phyloP scores from a whole-genome alignment of 768 basidiomycete species.

The Chalciporus pseudorubinellus region DNA sequence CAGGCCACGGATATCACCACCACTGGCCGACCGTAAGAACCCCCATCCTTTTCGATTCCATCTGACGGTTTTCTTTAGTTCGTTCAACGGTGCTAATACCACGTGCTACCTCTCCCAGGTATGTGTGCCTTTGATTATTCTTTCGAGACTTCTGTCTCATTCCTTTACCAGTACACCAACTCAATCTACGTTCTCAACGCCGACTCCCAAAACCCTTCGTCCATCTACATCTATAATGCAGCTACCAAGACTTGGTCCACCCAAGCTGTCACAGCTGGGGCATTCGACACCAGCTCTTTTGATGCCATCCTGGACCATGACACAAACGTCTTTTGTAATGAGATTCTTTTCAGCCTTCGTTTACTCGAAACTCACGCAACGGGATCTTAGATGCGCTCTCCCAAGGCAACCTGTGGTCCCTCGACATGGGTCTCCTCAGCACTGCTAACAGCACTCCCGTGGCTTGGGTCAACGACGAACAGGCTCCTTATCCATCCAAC shows the following conservation, averaged over 20 bases:
- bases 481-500: constrained; percentile 51
- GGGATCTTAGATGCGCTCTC: constrained; percentile 61
- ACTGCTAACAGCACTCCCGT: constrained; percentile 56
- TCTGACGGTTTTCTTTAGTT: constrained; percentile 35
- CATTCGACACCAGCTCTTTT: constrained; percentile 63
- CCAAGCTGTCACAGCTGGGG: constrained; percentile 54
- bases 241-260: constrained; percentile 72
- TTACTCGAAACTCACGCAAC: constrained; percentile 6
- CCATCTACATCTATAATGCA: constrained; percentile 81
- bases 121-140: constrained; percentile 6
- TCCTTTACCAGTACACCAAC: constrained; percentile 63
- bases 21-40: constrained; percentile 71
- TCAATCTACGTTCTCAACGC: constrained; percentile 83
- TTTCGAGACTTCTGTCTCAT: not conserved
- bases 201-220: constrained; percentile 64
- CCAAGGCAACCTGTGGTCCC: constrained; percentile 57
- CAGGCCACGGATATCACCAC: constrained; percentile 67
- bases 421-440: constrained; percentile 68
- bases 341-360: not conserved
- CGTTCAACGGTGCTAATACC: constrained; percentile 61
- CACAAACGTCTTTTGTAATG: constrained; percentile 82
- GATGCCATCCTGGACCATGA: constrained; percentile 87
- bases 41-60: not conserved
- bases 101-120: constrained; percentile 76
- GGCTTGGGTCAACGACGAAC: constrained; percentile 62